A percentile compares a stretch with the other conserved stretches of the same genome.
These are phyloP conservation scores for Trichosporon asahii DNA, from an alignment of 1,284 basidiomycete genomes.

Conservation along the genomic window DNA sequence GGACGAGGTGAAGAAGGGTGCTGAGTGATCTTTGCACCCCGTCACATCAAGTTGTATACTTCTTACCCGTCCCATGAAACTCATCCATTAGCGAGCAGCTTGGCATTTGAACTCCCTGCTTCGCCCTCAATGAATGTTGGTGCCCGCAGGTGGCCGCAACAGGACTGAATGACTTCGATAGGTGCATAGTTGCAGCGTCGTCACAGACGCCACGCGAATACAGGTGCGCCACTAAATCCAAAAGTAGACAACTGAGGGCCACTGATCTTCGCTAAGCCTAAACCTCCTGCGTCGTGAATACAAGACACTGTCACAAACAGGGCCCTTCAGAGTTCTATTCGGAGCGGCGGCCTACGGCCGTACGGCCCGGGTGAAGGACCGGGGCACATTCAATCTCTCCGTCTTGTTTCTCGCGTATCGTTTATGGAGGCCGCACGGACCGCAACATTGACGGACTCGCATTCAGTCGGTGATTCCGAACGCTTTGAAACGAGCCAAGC, in stretches of 20 bases:
- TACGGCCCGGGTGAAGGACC: no score
- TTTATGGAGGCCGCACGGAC: neutral
- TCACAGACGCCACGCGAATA: neutral
- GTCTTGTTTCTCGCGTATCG: no score
- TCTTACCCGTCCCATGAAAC: neutral
- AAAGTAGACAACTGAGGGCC: neutral
- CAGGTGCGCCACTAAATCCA: neutral
- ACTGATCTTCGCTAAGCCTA: neutral
- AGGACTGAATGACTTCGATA: neutral
- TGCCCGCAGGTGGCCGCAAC: neutral
- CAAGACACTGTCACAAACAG: neutral
- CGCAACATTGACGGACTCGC: neutral
- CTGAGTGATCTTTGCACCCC: constrained; percentile 25
- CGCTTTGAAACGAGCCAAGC: no score
- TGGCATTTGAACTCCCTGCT: neutral
- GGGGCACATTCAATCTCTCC: no score
- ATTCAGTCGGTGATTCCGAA: neutral
- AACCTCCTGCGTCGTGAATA: neutral
- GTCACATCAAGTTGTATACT: neutral
- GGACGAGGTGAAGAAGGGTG: constrained; percentile 41
- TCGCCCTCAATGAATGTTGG: neutral
- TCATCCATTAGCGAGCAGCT: neutral
- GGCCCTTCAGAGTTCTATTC: neutral
- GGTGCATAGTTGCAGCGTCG: neutral
- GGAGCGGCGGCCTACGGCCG: neutral